These are phyloP conservation scores for Tetracladium maxilliforme DNA, from an alignment of 2,329 filamentous ascomycete genomes.

Conservation along the genomic window DNA sequence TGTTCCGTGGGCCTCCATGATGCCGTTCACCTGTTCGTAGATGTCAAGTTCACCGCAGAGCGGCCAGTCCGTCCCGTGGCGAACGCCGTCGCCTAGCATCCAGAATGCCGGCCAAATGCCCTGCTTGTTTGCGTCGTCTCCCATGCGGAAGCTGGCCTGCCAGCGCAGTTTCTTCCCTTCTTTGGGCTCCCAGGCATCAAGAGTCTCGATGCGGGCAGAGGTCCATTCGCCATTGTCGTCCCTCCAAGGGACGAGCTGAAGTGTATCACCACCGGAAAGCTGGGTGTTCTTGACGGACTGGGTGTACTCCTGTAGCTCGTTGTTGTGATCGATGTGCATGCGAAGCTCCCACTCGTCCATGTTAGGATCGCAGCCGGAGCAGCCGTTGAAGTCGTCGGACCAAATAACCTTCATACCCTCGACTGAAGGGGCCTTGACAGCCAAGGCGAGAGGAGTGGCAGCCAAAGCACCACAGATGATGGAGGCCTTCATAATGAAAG, in stretches of 20 bases:
- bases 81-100: slow-evolving; percentile 23
- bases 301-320: slow-evolving; percentile 31
- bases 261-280: slow-evolving; percentile 18
- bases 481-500: too few relatives aligned
- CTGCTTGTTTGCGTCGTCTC: slow-evolving; percentile 12
- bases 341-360: too few relatives aligned
- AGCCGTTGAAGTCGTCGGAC: slow-evolving; percentile 52
- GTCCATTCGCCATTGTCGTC: slow-evolving; percentile 19
- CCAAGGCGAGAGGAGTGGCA: too few relatives aligned
- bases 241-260: slow-evolving; percentile 20
- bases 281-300: slow-evolving; percentile 20
- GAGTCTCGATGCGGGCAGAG: slow-evolving; percentile 27
- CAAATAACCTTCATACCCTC: too few relatives aligned
- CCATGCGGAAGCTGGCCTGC: slow-evolving; percentile 22
- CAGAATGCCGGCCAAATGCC: slow-evolving; percentile 33
- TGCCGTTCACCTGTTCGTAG: slow-evolving; percentile 25
- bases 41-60: slow-evolving; percentile 27
- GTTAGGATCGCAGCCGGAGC: slow-evolving; percentile 11
- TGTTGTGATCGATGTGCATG: too few relatives aligned
- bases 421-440: too few relatives aligned
- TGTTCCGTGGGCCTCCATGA: slow-evolving; percentile 16
- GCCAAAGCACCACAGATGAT: too few relatives aligned
- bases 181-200: too few relatives aligned
- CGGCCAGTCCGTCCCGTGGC: slow-evolving; percentile 25
- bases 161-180: slow-evolving; percentile 22